Base-by-base conservation (phyloP, 768 basidiomycete species). In the Termitomyces sp. region DNA sequence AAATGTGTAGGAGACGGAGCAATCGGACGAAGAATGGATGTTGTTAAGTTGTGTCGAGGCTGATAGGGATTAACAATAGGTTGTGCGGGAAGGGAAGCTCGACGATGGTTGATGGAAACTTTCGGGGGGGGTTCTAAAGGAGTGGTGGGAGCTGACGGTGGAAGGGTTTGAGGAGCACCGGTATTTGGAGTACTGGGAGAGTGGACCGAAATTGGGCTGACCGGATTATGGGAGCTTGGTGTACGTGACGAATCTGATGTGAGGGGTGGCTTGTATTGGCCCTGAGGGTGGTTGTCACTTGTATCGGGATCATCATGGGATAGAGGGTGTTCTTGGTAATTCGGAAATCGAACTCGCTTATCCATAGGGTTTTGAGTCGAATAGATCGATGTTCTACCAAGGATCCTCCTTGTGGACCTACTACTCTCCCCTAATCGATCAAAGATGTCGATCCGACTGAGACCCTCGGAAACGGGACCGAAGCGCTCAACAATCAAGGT, bases 401-500 rank as follows among this genome's bases (percentile, higher is more conserved):
- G 52, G 16, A 55, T 57, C 23, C 58, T 40, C 46, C 56, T 52
- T 18, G 38, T 56, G 1, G 54, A 50, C 23, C 40, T 29, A 16
- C 50, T 43, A 45, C 13, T 36, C n/a, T 16, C 6, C 13, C 35
- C 46, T 18, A 53, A 56, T 35, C 39, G 60, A 49, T 66, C 61
- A 33, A 63, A 62, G 3, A 68, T 59, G 54, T 66, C 63, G 15
- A 68, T 54, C 27, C 64, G 54, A 13, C 48, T 46, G 7, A 68
- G 36, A 5, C 62, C 60, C 15, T 58, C 33, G 2, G 65, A 62
- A 9, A 66, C 52, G 1, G 60, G 31, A n/a, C 61, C 59, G 56
- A 68, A 66, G 18, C 63, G 60, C 31, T 63, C 58, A n/a, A 52
- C 61, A 3, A 65, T 42, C 11, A 35, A 29, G 31, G 44, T 41